phyloP scores from a whole-genome alignment of 2,329 filamentous ascomycete species.

The Cladosporium cucumerinum region DNA sequence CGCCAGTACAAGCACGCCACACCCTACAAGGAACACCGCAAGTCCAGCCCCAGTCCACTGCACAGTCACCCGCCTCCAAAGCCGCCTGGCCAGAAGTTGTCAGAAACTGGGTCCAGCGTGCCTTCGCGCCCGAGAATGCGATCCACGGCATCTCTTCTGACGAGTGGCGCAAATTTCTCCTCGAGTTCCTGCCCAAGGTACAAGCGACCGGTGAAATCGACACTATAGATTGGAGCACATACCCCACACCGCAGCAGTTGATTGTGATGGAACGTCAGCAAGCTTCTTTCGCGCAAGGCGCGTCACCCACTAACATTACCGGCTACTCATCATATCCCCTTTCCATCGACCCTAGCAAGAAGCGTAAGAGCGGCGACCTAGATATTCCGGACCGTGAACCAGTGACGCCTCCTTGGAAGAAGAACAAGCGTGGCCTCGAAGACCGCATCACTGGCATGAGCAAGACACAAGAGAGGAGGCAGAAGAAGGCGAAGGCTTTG shows the following conservation, averaged over 20 bases:
- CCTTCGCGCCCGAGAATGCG: conserved; percentile 64
- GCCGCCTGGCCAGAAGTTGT: conserved; percentile 68
- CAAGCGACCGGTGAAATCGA: conserved; percentile 71
- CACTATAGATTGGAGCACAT: conserved; percentile 74
- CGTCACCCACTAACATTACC: conserved; percentile 31
- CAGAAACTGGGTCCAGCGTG: conserved; percentile 81
- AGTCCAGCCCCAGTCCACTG: conserved; percentile 18
- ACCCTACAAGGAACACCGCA: conserved; percentile 31
- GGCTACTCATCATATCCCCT: conserved; percentile 11
- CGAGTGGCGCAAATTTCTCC: conserved; percentile 82
- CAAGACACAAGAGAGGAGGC: conserved; percentile 47
- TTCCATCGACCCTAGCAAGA: conserved; percentile 52
- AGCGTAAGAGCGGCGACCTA: conserved; percentile 74
- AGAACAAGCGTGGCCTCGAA: conserved; percentile 60
- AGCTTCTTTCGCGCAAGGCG: conserved; percentile 36
- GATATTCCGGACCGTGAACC: conserved; percentile 50
- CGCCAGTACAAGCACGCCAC: conserved; percentile 45
- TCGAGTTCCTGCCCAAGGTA: conserved; percentile 77
- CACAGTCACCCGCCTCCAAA: conserved; percentile 47
- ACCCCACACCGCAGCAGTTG: conserved; percentile 82
- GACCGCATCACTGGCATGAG: conserved; percentile 68
- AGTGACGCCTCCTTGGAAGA: conserved; percentile 68
- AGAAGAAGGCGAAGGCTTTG: conserved; percentile 32
- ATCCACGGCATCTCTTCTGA: conserved; percentile 43
- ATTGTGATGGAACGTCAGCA: conserved; percentile 66